A percentile compares a stretch with the other conserved stretches of the same genome.
Conservation (phyloP, 495 filamentous ascomycete genomes). For the Xylaria acuta region DNA sequence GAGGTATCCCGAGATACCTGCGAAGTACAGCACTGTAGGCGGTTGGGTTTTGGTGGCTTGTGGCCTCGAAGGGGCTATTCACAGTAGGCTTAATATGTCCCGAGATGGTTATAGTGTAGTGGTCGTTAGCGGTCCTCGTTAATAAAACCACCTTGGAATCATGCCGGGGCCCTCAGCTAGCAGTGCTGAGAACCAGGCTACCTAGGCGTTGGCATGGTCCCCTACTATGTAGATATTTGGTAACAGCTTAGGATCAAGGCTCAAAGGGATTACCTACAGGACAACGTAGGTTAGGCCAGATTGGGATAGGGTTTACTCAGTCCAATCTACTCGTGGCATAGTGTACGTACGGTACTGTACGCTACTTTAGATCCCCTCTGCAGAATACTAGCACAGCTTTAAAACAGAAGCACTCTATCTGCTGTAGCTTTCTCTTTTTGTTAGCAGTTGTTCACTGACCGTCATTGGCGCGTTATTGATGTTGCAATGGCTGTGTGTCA, state of each 20-base stretch:
- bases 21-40: conserved; percentile 26
- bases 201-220: conserved; percentile 4
- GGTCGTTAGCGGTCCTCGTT: neutral
- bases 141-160: neutral
- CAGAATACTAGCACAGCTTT: neutral
- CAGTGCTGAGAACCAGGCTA: neutral
- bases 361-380: neutral
- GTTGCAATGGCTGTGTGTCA: neutral
- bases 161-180: neutral
- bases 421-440: neutral
- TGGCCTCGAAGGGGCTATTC: conserved; percentile 12
- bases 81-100: neutral
- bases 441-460: neutral
- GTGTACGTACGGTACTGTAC: neutral
- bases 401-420: neutral
- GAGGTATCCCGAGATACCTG: conserved; percentile 41
- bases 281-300: conserved; percentile 7
- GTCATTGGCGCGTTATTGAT: conserved; percentile 6
- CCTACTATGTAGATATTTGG: conserved; percentile 13
- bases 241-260: conserved; percentile 25
- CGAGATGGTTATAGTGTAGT: neutral
- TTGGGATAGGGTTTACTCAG: conserved; percentile 1
- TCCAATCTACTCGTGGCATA: neutral
- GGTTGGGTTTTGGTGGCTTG: neutral
- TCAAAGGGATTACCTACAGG: conserved; percentile 14